These are phyloP conservation scores for Colletotrichum theobromicola DNA, from an alignment of 2,329 filamentous ascomycete species.

Conservation along the genomic window DNA sequence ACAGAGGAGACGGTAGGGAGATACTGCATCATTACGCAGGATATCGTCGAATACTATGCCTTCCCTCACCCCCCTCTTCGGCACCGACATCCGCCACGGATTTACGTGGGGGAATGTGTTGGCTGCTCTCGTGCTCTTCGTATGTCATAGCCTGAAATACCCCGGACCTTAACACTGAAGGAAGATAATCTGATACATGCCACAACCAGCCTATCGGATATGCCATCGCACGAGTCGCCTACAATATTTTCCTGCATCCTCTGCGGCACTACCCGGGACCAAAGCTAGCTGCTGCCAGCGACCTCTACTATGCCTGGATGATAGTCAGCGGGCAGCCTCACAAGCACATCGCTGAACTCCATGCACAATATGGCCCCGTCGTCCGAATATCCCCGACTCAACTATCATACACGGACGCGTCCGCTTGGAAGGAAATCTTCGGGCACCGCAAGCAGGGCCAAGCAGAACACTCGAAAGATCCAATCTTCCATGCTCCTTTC, in stretches of 20 bases:
- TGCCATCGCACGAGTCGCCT: neutral
- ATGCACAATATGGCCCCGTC: neutral
- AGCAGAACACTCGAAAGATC: neutral
- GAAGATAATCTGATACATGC: neutral
- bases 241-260: conserved; percentile 7
- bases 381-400: conserved; percentile 7
- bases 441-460: neutral
- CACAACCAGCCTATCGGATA: neutral
- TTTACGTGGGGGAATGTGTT: neutral
- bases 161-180: neutral
- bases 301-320: neutral
- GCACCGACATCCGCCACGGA: neutral
- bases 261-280: conserved; percentile 8
- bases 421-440: neutral
- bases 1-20: neutral
- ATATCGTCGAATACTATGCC: neutral
- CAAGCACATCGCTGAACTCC: neutral
- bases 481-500: neutral
- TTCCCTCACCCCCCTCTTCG: neutral
- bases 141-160: neutral
- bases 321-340: neutral
- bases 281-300: neutral
- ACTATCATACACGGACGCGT: neutral
- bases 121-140: neutral
- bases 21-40: neutral